Conservation (phyloP, 495 filamentous ascomycete species). For the Trichoderma reesei region DNA sequence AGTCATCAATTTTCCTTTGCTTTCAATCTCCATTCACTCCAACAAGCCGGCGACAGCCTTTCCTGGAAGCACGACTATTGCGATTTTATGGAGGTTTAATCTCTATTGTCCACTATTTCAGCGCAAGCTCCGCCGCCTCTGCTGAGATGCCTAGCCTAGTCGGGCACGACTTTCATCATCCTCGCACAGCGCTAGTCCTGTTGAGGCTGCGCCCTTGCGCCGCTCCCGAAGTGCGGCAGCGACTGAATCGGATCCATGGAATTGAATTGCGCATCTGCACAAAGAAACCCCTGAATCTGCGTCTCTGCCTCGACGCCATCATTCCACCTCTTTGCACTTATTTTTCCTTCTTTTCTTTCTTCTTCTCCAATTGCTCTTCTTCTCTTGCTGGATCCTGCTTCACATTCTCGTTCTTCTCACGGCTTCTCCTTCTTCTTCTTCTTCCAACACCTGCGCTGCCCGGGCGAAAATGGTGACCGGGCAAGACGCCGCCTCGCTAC, state of each 20-base stretch:
- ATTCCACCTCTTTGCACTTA: too few relatives aligned
- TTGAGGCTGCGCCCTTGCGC: background rate
- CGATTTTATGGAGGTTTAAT: too few relatives aligned
- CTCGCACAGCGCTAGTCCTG: background rate
- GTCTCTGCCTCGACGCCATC: too few relatives aligned
- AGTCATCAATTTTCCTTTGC: too few relatives aligned
- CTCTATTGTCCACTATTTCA: too few relatives aligned
- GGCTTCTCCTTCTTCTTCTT: background rate
- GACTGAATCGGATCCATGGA: background rate
- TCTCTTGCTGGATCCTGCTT: too few relatives aligned
- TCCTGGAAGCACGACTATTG: too few relatives aligned
- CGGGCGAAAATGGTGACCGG: background rate
- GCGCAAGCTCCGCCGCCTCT: background rate
- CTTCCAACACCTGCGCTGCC: background rate
- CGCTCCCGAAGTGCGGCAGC: background rate
- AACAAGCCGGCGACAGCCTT: too few relatives aligned
- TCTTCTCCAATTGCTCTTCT: too few relatives aligned
- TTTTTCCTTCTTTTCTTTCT: too few relatives aligned
- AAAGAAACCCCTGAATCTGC: slow-evolving; percentile 2
- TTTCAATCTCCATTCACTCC: too few relatives aligned
- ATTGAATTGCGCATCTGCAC: background rate
- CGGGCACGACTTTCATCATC: background rate
- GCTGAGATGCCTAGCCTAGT: background rate
- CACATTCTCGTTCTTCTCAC: too few relatives aligned
- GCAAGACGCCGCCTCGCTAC: slow-evolving; percentile 30